Conservation (phyloP, 2,329 filamentous ascomycete species). For the Cercospora sp. region DNA sequence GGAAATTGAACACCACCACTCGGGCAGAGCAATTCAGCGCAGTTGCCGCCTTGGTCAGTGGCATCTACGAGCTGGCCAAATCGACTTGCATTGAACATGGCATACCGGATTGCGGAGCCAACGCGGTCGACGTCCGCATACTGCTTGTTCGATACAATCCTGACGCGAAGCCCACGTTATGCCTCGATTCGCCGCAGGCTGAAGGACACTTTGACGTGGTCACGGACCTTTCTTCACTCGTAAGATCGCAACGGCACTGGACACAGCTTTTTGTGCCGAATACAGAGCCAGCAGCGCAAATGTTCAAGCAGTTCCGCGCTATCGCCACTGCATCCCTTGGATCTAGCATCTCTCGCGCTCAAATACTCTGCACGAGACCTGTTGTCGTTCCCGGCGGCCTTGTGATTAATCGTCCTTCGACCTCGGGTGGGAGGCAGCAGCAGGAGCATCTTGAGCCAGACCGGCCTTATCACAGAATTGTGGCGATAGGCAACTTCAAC, state of each 20-base stretch:
- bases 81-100: not conserved
- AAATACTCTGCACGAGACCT: not conserved
- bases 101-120: not conserved
- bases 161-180: not conserved
- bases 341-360: not conserved
- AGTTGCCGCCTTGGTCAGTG: not conserved
- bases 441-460: not conserved
- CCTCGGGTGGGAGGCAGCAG: not conserved
- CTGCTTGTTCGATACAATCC: not conserved
- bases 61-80: not conserved
- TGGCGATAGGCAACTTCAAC: not conserved
- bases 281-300: not conserved
- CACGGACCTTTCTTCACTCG: not conserved
- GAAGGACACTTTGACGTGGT: slow-evolving; percentile 1
- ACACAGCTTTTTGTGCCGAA: not conserved
- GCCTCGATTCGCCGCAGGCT: not conserved
- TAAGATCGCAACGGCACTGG: not conserved
- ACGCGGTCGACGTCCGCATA: not conserved
- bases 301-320: not conserved
- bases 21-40: not conserved
- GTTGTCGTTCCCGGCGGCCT: not conserved
- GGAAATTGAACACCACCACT: not conserved
- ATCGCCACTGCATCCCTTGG: not conserved
- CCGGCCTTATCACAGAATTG: not conserved
- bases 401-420: not conserved